These are phyloP conservation scores for Boletus eberwhitei DNA, from an alignment of 768 basidiomycete genomes.

Conservation along the genomic window DNA sequence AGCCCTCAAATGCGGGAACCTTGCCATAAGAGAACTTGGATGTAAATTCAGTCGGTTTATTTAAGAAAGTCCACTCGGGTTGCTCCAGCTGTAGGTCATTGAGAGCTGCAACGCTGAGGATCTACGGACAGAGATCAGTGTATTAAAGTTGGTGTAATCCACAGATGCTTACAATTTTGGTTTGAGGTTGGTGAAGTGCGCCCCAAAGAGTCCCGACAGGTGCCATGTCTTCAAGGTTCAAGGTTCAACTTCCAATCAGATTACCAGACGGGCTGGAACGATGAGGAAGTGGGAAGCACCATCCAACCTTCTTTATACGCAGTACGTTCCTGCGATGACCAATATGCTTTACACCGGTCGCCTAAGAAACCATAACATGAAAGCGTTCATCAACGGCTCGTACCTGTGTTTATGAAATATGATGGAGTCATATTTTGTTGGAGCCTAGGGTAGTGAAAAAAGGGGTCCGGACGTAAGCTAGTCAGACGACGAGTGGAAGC, in stretches of 20 bases:
- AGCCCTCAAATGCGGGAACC: conserved; percentile 17
- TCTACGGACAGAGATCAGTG: neutral
- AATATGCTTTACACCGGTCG: too few relatives aligned
- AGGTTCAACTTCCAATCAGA: neutral
- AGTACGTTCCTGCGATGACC: too few relatives aligned
- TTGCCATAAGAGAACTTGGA: conserved; percentile 19
- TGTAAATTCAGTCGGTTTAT: conserved; percentile 13
- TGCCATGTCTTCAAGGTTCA: conserved; percentile 5
- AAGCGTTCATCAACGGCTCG: too few relatives aligned
- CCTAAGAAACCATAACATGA: too few relatives aligned
- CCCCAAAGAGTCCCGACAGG: conserved; percentile 19
- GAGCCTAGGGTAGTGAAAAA: too few relatives aligned
- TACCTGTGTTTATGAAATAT: too few relatives aligned
- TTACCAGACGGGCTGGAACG: neutral
- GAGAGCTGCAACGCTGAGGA: conserved; percentile 14
- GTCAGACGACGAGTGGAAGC: too few relatives aligned
- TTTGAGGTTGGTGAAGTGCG: conserved; percentile 9
- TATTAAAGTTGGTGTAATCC: neutral
- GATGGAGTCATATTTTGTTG: too few relatives aligned
- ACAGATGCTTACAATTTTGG: conserved; percentile 10
- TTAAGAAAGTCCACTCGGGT: neutral
- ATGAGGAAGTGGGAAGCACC: neutral
- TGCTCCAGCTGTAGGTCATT: conserved; percentile 1
- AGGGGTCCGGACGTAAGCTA: too few relatives aligned
- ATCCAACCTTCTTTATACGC: neutral